Percentiles rank a stretch among this genome's conserved stretches.
Evolutionary conservation across 1,284 basidiomycete genomes (phyloP).

Genomic region (Apiotrichum gracile): DNA sequence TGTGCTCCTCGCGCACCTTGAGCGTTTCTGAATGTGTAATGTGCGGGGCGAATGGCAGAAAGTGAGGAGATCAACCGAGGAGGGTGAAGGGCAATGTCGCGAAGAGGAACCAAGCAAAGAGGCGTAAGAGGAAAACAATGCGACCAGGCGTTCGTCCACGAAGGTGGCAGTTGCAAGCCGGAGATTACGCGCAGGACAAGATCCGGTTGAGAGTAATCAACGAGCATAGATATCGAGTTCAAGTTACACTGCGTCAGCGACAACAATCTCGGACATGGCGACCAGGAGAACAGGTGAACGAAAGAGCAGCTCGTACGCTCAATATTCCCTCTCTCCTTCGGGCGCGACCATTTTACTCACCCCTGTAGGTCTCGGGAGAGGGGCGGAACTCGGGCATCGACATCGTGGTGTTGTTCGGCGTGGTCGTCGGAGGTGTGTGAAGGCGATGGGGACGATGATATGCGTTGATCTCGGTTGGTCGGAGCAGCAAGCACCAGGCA

Average conservation of each 20-base stretch:
- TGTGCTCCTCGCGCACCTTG: conserved; percentile 63
- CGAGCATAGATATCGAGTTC: too few species aligned
- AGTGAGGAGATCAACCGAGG: too few species aligned
- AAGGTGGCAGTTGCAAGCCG: too few species aligned
- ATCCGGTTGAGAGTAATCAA: too few species aligned
- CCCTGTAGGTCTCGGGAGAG: not conserved
- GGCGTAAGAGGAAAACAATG: too few species aligned
- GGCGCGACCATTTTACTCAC: not conserved
- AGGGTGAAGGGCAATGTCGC: too few species aligned
- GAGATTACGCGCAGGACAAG: too few species aligned
- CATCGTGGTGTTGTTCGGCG: not conserved
- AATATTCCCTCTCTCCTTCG: not conserved
- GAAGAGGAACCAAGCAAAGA: too few species aligned
- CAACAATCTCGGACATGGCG: too few species aligned
- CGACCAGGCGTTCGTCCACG: too few species aligned
- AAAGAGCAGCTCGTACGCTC: not conserved
- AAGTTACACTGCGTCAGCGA: too few species aligned
- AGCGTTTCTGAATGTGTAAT: conserved; percentile 43
- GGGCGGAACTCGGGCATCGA: conserved; percentile 2
- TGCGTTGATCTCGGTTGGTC: not conserved
- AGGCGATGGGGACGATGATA: not conserved
- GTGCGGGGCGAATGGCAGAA: too few species aligned
- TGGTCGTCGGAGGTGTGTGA: not conserved
- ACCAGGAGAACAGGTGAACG: not conserved
- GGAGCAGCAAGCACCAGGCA: not conserved